Conservation (phyloP, 2,329 filamentous ascomycete species). For the Calonectria ilicicola region DNA sequence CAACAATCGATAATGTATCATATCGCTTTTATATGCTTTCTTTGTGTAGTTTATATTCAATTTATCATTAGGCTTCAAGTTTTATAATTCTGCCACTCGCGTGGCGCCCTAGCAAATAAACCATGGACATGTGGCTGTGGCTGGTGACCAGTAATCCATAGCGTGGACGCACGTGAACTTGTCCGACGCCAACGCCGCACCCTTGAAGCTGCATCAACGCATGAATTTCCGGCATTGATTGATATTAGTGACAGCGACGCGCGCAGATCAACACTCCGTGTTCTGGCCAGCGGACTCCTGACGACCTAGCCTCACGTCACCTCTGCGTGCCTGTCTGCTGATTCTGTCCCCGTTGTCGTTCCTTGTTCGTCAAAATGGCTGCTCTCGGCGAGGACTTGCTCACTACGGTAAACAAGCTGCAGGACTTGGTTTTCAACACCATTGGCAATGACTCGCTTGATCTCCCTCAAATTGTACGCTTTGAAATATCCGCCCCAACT, state of each 20-base stretch:
- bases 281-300: slow-evolving; percentile 35
- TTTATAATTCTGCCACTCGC: too few species aligned
- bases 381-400: slow-evolving; percentile 96
- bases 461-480: slow-evolving; percentile 93
- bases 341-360: slow-evolving; percentile 21
- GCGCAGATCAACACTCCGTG: slow-evolving; percentile 40
- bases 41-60: too few species aligned
- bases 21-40: too few species aligned
- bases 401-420: slow-evolving; percentile 95
- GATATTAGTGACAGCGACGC: slow-evolving; percentile 41
- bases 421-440: slow-evolving; percentile 99
- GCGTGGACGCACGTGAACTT: slow-evolving; percentile 42
- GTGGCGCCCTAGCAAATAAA: not conserved
- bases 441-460: slow-evolving; percentile 99
- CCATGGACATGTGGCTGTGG: not conserved
- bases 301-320: slow-evolving; percentile 30
- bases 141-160: slow-evolving; percentile 19
- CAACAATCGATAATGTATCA: too few species aligned
- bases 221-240: slow-evolving; percentile 44
- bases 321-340: slow-evolving; percentile 26
- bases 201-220: slow-evolving; percentile 35
- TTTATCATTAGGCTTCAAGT: too few species aligned
- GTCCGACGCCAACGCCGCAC: slow-evolving; percentile 31
- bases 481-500: slow-evolving; percentile 24
- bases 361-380: slow-evolving; percentile 73